Evolutionary conservation across 257 asterid species (phyloP), one percentile per base, ranked within the genome.

Genomic region (Vinca minor): DNA sequence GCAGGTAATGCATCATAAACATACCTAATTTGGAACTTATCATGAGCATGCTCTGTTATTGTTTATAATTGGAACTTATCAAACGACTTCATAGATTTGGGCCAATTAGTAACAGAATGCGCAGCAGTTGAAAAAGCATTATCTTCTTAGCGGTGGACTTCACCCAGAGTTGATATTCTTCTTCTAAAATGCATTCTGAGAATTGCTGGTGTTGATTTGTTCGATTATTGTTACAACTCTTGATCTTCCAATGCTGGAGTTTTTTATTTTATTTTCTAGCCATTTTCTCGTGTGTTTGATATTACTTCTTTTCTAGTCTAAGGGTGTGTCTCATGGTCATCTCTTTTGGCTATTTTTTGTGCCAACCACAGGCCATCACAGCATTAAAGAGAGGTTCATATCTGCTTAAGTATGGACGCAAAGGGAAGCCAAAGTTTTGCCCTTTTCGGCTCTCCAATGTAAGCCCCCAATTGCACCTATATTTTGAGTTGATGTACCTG

Each of bases 341-440:
- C 26, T 36, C 21, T 45, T 53, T 55, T 13, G 11, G 34, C 31
- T 60, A 17, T 29, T 41, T 70, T 8, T 69, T 61, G 32, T 65
- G 63, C 36, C 57, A n/a, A 59, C 32, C 72, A 53, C 83, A 87
- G 95, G 89, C 89, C 62, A 84, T 82, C 47, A 83, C 76, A 73
- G 81, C 82, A 71, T 65, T 87, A 47, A 84, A 87, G 65, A 82
- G 77, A 70, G 91, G 89, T 62, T 73, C 91, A 25, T 79, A 79
- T 75, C 83, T 87, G 61, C 79, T 84, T 65, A 87, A 87, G 80
- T 84, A 84, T 74, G 89, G 95, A 58, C 77, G 87, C 59, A 82
- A 81, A 84, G 89, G 95, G 53, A 87, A 87, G 62, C 95, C 95
- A 15, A 84, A 84, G 71, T 87, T 84, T 67, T 84, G 85, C 73